Conservation (phyloP, 2,329 filamentous ascomycete species). For the Botryotinia narcissicola region DNA sequence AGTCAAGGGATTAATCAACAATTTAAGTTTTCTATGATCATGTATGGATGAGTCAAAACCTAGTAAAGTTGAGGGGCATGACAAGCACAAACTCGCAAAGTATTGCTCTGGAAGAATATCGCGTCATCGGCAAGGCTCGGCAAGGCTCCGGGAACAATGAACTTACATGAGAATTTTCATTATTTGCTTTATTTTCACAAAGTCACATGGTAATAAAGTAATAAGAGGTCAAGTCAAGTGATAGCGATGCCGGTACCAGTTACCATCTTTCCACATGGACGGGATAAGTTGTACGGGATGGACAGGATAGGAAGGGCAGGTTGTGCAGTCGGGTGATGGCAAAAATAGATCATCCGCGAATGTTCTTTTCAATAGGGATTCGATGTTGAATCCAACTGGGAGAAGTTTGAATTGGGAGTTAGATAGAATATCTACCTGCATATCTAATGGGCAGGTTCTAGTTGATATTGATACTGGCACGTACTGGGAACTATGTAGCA, state of each 20-base stretch:
- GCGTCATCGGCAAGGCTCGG: constrained; percentile 11
- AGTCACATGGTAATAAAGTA: neutral
- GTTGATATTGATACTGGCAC: neutral
- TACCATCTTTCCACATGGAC: neutral
- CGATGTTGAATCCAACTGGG: neutral
- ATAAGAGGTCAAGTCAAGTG: neutral
- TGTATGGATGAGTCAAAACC: constrained; percentile 14
- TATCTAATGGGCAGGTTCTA: neutral
- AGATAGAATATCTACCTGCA: neutral
- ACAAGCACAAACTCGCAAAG: constrained; percentile 10
- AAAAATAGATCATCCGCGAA: neutral
- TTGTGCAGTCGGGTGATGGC: neutral
- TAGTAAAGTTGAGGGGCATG: neutral
- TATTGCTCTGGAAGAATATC: constrained; percentile 10
- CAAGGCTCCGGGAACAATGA: constrained; percentile 7
- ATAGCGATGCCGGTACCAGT: neutral
- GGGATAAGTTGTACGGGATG: neutral
- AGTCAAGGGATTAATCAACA: neutral
- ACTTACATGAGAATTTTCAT: neutral
- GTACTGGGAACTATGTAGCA: neutral
- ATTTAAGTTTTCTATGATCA: constrained; percentile 12
- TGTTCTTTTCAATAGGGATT: neutral
- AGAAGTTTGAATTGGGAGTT: neutral
- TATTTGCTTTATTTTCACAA: neutral
- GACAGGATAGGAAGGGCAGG: neutral